phyloP scores from a whole-genome alignment of 768 basidiomycete genomes.

The Suillus placidus region DNA sequence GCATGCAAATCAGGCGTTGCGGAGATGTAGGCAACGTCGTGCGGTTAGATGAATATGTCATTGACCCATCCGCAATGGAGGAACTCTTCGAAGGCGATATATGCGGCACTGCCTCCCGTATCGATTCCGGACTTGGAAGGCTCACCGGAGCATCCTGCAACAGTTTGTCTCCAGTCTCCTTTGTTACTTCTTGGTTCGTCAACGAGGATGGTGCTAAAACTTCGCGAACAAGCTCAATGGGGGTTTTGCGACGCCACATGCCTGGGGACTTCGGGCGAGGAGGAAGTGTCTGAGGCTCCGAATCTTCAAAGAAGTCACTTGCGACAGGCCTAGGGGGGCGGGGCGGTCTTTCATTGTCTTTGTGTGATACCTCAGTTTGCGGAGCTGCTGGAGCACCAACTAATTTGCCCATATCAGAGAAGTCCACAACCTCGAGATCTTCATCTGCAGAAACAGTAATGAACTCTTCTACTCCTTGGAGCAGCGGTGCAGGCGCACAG shows the following conservation, averaged over 20 bases:
- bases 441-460: constrained; percentile 54
- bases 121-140: constrained; percentile 1
- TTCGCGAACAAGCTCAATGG: background rate
- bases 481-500: constrained; percentile 35
- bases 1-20: constrained; percentile 26
- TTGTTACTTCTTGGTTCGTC: background rate
- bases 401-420: constrained; percentile 74
- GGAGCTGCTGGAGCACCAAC: constrained; percentile 41
- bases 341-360: constrained; percentile 21
- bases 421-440: constrained; percentile 79
- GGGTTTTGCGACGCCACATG: constrained; percentile 47
- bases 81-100: constrained; percentile 15
- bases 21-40: constrained; percentile 18
- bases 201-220: background rate
- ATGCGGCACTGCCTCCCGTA: constrained; percentile 2
- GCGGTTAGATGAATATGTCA: constrained; percentile 20
- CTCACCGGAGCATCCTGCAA: background rate
- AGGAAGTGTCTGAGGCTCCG: constrained; percentile 13
- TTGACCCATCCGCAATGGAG: constrained; percentile 15
- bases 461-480: constrained; percentile 37
- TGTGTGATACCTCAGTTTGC: constrained; percentile 22
- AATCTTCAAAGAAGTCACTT: constrained; percentile 74
- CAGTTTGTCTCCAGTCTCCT: background rate
- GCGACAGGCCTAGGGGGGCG: constrained; percentile 55
- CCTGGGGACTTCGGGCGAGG: constrained; percentile 39